phyloP scores from a whole-genome alignment of 78 protist genomes.

The Speleostelium caveatum region DNA sequence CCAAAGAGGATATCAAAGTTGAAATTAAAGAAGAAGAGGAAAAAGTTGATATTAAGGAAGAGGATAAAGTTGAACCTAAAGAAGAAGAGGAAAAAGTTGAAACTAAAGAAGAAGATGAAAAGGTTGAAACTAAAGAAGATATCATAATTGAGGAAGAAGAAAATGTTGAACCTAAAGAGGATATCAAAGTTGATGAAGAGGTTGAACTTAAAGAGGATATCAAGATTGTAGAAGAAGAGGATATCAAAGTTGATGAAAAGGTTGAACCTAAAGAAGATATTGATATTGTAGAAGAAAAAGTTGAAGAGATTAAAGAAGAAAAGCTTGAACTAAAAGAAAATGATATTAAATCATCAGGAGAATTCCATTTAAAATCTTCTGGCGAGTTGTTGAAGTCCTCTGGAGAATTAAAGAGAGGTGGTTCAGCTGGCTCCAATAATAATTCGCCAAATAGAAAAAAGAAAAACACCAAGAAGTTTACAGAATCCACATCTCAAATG shows the following conservation, averaged over 20 bases:
- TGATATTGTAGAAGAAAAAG: slow-evolving; percentile 3
- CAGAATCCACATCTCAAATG: slow-evolving; percentile 1
- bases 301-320: neutral
- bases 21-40: neutral
- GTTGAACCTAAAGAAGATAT: neutral
- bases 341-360: too few species aligned
- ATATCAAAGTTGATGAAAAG: neutral
- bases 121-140: neutral
- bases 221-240: neutral
- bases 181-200: neutral
- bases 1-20: neutral
- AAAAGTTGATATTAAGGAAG: neutral
- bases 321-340: neutral
- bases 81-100: slow-evolving; percentile 4
- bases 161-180: neutral
- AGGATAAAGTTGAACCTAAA: neutral
- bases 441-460: neutral
- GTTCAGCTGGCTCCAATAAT: too few species aligned
- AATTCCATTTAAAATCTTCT: too few species aligned
- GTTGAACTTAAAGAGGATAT: neutral
- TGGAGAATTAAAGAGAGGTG: too few species aligned
- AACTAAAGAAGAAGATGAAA: neutral
- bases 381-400: too few species aligned
- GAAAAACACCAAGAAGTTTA: neutral
- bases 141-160: neutral